A percentile compares a stretch with the other conserved stretches of the same genome.
Conservation (phyloP, 2,329 filamentous ascomycete genomes). For the Cladophialophora bantiana region DNA sequence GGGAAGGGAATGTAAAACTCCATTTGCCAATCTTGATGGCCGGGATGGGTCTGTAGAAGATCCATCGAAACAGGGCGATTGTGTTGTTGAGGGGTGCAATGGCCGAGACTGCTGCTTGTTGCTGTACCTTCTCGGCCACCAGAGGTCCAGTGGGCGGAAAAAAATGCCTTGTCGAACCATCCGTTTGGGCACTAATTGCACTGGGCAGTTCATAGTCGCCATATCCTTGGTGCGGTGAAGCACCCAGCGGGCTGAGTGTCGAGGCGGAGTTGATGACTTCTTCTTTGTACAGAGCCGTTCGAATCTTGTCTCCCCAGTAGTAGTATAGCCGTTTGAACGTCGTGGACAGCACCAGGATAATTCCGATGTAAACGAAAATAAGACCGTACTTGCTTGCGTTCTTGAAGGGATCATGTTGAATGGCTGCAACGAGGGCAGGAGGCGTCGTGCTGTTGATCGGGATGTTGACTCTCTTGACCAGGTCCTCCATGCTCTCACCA, state of each 20-base stretch:
- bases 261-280: slow-evolving; percentile 69
- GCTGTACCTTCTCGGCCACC: slow-evolving; percentile 62
- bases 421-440: slow-evolving; percentile 62
- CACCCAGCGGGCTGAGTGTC: slow-evolving; percentile 42
- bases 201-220: slow-evolving; percentile 66
- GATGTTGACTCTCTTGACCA: slow-evolving; percentile 62
- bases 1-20: slow-evolving; percentile 79
- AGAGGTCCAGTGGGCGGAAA: slow-evolving; percentile 71
- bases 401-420: slow-evolving; percentile 75
- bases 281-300: slow-evolving; percentile 87
- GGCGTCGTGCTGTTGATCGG: slow-evolving; percentile 63
- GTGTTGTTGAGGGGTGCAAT: slow-evolving; percentile 77
- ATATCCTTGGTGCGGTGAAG: slow-evolving; percentile 54
- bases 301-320: slow-evolving; percentile 90
- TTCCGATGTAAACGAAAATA: slow-evolving; percentile 86
- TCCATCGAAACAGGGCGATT: slow-evolving; percentile 82
- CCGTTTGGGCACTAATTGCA: slow-evolving; percentile 58
- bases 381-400: slow-evolving; percentile 84
- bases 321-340: slow-evolving; percentile 79
- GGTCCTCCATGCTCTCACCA: slow-evolving; percentile 28
- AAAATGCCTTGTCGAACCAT: slow-evolving; percentile 73
- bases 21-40: slow-evolving; percentile 72
- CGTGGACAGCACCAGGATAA: slow-evolving; percentile 73
- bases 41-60: slow-evolving; percentile 87
- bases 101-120: slow-evolving; percentile 75